A percentile compares a stretch with the other conserved stretches of the same genome.
Conservation (phyloP, 2,329 filamentous ascomycete species). For the Venturia aucupariae region DNA sequence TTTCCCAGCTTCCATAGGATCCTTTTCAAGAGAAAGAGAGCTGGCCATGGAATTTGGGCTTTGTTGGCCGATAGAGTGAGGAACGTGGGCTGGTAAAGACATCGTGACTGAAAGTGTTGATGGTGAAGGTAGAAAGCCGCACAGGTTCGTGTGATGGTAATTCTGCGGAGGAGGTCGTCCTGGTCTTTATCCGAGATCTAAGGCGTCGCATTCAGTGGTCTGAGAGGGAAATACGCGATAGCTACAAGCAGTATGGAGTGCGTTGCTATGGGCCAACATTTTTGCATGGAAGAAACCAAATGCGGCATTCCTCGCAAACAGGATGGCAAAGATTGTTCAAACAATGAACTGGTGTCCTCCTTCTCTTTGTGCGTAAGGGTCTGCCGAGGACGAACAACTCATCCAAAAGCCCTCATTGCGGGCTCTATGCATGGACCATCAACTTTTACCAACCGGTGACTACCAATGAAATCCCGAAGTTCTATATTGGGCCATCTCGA, state of each 20-base stretch:
- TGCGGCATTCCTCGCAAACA: constrained; percentile 1
- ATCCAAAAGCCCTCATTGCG: background rate
- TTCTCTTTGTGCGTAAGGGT: background rate
- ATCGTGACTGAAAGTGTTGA: background rate
- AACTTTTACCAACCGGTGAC: background rate
- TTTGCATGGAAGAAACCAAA: background rate
- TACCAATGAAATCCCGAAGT: background rate
- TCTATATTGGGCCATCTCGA: background rate
- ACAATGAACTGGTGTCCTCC: background rate
- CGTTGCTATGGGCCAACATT: background rate
- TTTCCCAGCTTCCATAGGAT: background rate
- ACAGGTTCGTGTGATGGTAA: background rate
- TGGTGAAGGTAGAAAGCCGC: background rate
- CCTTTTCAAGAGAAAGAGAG: background rate
- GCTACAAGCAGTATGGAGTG: background rate
- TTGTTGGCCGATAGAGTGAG: background rate
- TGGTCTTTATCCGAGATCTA: background rate
- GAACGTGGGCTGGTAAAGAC: background rate
- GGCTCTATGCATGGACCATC: background rate
- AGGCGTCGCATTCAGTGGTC: background rate
- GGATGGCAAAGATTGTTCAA: background rate
- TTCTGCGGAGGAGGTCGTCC: background rate
- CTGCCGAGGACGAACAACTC: background rate
- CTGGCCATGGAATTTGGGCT: background rate
- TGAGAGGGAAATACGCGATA: background rate